Evolutionary conservation across 1,284 basidiomycete genomes (phyloP).

Genomic region (Marasmius oreades): DNA sequence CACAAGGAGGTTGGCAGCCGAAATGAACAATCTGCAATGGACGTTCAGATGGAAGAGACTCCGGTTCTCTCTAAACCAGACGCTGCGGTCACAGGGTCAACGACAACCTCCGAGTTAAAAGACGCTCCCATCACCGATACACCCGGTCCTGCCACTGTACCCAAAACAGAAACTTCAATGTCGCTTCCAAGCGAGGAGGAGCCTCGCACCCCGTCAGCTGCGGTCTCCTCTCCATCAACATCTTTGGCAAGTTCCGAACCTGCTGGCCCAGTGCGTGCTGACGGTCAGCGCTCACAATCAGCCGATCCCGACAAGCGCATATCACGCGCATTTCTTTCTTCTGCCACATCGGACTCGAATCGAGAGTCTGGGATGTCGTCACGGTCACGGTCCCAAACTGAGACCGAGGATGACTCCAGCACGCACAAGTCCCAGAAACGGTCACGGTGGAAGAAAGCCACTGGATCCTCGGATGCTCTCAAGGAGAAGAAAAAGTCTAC

Average conservation of each 20-base stretch:
- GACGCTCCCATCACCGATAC: slow-evolving; percentile 8
- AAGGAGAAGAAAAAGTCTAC: slow-evolving; percentile 48
- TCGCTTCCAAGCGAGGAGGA: slow-evolving; percentile 21
- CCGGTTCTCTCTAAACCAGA: slow-evolving; percentile 5
- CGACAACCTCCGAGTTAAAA: slow-evolving; percentile 1
- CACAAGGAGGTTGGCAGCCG: slow-evolving; percentile 9
- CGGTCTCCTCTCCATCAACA: background rate
- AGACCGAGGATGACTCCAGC: slow-evolving; percentile 58
- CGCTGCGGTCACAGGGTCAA: background rate
- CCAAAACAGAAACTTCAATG: slow-evolving; percentile 13
- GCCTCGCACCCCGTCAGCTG: slow-evolving; percentile 21
- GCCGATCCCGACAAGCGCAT: slow-evolving; percentile 65
- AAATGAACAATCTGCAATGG: slow-evolving; percentile 7
- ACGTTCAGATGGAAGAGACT: slow-evolving; percentile 6
- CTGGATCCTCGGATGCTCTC: slow-evolving; percentile 5
- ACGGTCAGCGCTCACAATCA: slow-evolving; percentile 71
- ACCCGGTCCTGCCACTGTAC: slow-evolving; percentile 7
- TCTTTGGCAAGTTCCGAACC: slow-evolving; percentile 8
- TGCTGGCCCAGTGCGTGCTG: slow-evolving; percentile 20
- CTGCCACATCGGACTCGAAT: slow-evolving; percentile 31
- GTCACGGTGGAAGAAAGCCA: slow-evolving; percentile 10
- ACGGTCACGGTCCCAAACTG: slow-evolving; percentile 51
- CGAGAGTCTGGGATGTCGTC: slow-evolving; percentile 11
- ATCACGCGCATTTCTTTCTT: slow-evolving; percentile 48
- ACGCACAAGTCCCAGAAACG: slow-evolving; percentile 25